These are phyloP conservation scores for Dionaea muscipula DNA, from an alignment of 179 eudicot genomes.

Conservation along the genomic window DNA sequence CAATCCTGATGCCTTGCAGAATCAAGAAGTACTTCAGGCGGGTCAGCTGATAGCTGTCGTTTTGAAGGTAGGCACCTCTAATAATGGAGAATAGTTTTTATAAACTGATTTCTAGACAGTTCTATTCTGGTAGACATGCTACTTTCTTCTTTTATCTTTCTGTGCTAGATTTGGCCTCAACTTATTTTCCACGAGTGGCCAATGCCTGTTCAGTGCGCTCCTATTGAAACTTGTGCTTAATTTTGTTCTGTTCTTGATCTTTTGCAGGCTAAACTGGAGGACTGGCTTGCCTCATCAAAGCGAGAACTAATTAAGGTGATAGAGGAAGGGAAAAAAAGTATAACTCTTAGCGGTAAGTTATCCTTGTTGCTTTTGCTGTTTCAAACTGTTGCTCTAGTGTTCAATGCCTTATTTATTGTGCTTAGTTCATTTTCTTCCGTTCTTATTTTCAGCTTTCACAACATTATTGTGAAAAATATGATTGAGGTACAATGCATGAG, in stretches of 20 bases:
- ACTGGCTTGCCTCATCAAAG: constrained; percentile 57
- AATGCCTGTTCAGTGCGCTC: neutral
- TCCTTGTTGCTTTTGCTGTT: constrained; percentile 7
- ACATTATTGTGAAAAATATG: too few relatives aligned
- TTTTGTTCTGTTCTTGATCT: constrained; percentile 6
- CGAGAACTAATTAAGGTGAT: constrained; percentile 49
- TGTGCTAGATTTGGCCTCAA: too few relatives aligned
- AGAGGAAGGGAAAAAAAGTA: constrained; percentile 28
- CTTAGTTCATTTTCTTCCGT: neutral
- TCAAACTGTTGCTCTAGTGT: neutral
- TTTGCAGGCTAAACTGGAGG: constrained; percentile 78
- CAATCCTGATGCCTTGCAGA: constrained; percentile 84
- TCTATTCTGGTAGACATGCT: too few relatives aligned
- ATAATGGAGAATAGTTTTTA: neutral
- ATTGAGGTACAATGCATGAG: too few relatives aligned
- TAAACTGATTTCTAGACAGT: too few relatives aligned
- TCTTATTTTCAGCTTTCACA: too few relatives aligned
- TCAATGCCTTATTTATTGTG: neutral
- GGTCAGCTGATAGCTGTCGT: constrained; percentile 79
- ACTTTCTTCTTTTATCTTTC: too few relatives aligned
- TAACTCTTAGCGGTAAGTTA: constrained; percentile 46
- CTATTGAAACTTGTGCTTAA: neutral
- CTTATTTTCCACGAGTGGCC: too few relatives aligned
- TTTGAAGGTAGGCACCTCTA: constrained; percentile 50
- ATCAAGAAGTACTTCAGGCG: constrained; percentile 79